Evolutionary conservation across 345 rosid genomes (phyloP).

Genomic region (Rhizophora mangle): DNA sequence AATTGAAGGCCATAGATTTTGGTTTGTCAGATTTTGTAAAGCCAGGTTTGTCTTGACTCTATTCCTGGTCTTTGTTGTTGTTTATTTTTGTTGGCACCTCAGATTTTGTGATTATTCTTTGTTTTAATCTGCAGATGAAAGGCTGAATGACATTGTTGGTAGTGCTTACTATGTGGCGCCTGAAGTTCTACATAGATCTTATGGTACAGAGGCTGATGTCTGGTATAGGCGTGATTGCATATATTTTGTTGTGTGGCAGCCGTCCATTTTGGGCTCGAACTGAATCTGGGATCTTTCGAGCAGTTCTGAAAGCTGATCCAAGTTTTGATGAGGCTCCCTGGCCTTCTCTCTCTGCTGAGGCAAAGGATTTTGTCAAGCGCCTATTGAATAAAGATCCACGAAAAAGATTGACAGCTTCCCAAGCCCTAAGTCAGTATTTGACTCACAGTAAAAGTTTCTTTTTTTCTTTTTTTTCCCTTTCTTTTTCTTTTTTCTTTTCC

Average conservation of each 20-base stretch:
- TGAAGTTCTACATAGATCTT: slow-evolving; percentile 94
- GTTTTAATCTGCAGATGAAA: slow-evolving; percentile 62
- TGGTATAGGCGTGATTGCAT: slow-evolving; percentile 95
- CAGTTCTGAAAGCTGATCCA: slow-evolving; percentile 90
- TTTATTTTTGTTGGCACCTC: background rate
- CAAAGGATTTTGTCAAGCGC: slow-evolving; percentile 85
- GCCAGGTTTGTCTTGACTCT: slow-evolving; percentile 53
- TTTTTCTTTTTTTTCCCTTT: background rate
- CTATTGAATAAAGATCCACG: slow-evolving; percentile 80
- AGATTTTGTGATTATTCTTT: slow-evolving; percentile 1
- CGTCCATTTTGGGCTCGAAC: slow-evolving; percentile 99
- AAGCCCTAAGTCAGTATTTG: slow-evolving; percentile 71
- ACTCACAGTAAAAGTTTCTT: background rate
- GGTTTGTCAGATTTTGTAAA: slow-evolving; percentile 96
- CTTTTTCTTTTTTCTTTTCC: background rate
- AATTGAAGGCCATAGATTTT: slow-evolving; percentile 88
- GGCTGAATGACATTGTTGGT: slow-evolving; percentile 95
- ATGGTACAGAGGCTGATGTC: slow-evolving; percentile 96
- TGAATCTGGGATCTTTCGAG: slow-evolving; percentile 91
- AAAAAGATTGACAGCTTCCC: slow-evolving; percentile 90
- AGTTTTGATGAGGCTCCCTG: slow-evolving; percentile 86
- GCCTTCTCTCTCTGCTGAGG: slow-evolving; percentile 84
- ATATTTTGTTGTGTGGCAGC: slow-evolving; percentile 93
- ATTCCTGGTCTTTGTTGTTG: background rate
- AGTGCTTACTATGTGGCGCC: slow-evolving; percentile 99